phyloP scores from a whole-genome alignment of 306 rosid species.

The Vigna unguiculata region DNA sequence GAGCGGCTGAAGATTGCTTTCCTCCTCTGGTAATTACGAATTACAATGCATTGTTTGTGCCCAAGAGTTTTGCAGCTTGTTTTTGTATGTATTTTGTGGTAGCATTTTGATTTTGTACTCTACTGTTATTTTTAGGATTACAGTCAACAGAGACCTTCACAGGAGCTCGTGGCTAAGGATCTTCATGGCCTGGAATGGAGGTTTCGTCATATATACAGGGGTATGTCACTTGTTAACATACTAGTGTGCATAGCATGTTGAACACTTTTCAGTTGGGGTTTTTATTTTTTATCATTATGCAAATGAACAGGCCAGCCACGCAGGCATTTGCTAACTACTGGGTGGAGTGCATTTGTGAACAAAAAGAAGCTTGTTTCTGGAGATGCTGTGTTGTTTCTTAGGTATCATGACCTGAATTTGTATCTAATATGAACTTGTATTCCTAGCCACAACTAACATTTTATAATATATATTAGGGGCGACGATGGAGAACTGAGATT shows the following conservation, averaged over 20 bases:
- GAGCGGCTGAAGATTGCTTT: conserved; percentile 99
- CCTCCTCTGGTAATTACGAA: conserved; percentile 82
- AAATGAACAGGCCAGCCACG: conserved; percentile 89
- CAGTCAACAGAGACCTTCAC: conserved; percentile 92
- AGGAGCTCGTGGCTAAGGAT: conserved; percentile 97
- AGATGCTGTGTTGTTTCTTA: conserved; percentile 95
- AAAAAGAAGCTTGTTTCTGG: conserved; percentile 98
- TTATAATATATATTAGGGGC: conserved; percentile 61
- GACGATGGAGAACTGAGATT: conserved; percentile 90
- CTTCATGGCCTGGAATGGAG: conserved; percentile 91
- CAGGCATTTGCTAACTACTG: conserved; percentile 98
- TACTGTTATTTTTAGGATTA: conserved; percentile 68
- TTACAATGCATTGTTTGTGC: background rate
- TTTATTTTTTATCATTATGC: conserved; percentile 2
- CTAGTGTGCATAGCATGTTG: background rate
- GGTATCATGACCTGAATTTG: conserved; percentile 56
- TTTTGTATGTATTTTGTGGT: conserved; percentile 1
- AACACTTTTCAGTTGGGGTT: background rate
- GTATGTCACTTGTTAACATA: conserved; percentile 48
- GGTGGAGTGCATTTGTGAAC: conserved; percentile 99
- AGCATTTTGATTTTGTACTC: conserved; percentile 19
- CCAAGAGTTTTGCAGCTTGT: background rate
- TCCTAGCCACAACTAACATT: background rate
- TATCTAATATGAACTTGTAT: background rate
- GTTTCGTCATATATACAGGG: conserved; percentile 95